Percentiles rank a stretch among this genome's conserved stretches.
These are phyloP conservation scores for Vairimorpha necatrix DNA, from an alignment of 371 early-diverging fungal species.

Conservation along the genomic window DNA sequence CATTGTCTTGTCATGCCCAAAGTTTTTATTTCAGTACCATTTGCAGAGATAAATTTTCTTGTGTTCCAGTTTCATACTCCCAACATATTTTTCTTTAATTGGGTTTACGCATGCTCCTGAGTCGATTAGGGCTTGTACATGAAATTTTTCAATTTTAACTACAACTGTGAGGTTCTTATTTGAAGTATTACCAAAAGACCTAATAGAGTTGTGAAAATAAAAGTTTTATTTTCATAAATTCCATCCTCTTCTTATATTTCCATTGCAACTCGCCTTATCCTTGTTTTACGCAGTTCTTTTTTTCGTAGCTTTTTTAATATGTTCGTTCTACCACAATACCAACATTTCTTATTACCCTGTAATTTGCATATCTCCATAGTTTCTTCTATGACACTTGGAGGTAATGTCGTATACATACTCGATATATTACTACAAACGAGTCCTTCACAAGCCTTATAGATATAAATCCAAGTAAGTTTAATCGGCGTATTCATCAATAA, in stretches of 20 bases:
- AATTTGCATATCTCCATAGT: neutral
- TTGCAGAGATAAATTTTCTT: neutral
- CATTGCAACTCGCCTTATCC: neutral
- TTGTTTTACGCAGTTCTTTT: neutral
- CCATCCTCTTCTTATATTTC: neutral
- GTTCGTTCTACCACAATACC: neutral
- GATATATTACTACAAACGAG: neutral
- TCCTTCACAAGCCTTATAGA: slow-evolving; percentile 3
- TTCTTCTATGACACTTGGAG: neutral
- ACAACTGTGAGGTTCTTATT: neutral
- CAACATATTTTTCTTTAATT: neutral
- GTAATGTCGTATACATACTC: neutral
- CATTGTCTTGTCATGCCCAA: neutral
- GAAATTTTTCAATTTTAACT: neutral
- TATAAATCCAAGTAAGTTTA: neutral
- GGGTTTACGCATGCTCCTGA: slow-evolving; percentile 1
- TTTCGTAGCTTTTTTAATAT: neutral
- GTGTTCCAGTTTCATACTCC: neutral
- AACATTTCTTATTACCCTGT: neutral
- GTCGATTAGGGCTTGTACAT: neutral
- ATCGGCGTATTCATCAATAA: neutral
- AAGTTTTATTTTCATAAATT: neutral
- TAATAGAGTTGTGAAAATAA: neutral
- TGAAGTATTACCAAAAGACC: neutral
- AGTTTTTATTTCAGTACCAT: neutral